Evolutionary conservation across 176 grass and related monocot genomes (phyloP).

Genomic region (Bonia amplexicaulis): DNA sequence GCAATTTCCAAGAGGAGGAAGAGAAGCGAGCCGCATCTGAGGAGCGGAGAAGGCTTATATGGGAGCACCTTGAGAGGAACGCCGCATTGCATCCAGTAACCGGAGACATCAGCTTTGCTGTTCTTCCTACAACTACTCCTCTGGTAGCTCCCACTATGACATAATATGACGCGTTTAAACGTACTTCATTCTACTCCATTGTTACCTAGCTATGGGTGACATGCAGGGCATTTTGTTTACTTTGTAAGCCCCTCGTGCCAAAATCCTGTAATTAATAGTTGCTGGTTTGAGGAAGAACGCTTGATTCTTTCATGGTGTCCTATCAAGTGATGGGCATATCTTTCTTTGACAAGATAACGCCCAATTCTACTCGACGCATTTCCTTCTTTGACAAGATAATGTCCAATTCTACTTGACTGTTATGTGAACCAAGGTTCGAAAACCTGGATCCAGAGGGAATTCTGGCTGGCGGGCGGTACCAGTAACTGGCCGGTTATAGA

Average conservation of each 20-base stretch:
- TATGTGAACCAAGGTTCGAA: neutral
- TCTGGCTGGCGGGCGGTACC: no score
- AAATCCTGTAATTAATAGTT: constrained; percentile 55
- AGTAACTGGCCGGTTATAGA: no score
- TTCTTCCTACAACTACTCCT: constrained; percentile 50
- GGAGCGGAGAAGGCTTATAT: constrained; percentile 75
- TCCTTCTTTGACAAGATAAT: constrained; percentile 28
- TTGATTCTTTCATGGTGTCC: constrained; percentile 35
- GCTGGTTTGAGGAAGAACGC: constrained; percentile 23
- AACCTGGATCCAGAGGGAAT: no score
- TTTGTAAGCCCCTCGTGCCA: constrained; percentile 25
- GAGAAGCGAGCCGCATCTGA: constrained; percentile 47
- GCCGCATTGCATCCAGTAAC: constrained; percentile 51
- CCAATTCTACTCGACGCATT: constrained; percentile 26
- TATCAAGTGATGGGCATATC: constrained; percentile 29
- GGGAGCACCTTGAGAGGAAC: constrained; percentile 75
- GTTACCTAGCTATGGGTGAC: constrained; percentile 34
- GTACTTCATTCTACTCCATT: constrained; percentile 19
- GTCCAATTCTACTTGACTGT: constrained; percentile 22
- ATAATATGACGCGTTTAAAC: constrained; percentile 31
- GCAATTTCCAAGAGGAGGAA: constrained; percentile 84
- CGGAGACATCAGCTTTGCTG: constrained; percentile 44
- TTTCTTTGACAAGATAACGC: constrained; percentile 26
- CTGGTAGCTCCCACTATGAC: constrained; percentile 59
- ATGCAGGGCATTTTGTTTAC: constrained; percentile 38